Evolutionary conservation across 768 basidiomycete species (phyloP), one percentile per base, ranked within the genome.

Genomic region (Rossbeevera mucosa): DNA sequence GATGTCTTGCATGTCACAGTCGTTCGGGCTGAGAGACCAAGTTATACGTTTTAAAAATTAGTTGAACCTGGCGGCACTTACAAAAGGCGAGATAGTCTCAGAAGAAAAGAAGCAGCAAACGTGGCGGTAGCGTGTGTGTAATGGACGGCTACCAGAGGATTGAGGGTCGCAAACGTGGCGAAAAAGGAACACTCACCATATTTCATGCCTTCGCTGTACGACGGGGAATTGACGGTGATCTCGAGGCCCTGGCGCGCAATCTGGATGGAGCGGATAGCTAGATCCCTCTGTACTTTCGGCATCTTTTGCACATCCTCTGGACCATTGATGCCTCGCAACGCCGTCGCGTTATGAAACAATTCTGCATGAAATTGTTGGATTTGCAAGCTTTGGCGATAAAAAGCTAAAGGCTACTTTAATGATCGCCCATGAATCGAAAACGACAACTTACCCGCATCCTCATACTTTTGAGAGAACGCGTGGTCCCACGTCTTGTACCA

Each of bases 101-200:
- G 76, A 53, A 95, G 75, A 69, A 97, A 88, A 4, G 91, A 91
- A 12, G 93, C 94, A 20, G 90, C 81, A 71, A 97, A 97, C 0
- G 94, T 95, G 5, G 94, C 94, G 25, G 91, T 91, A 38, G 91
- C 90, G 64, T 97, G 94, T 13, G 88, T 88, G 61, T 89, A 88
- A 64, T 91, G 86, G n/a, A 93, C 88, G 14, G 91, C 90, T 91
- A 58, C 42, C 18, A 20, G 9, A 18, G 21, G 25, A 33, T 60
- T 44, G 54, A 43, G 49, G 22, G 12, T 49, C 24, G 47, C 55
- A 12, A 47, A 50, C 28, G 18, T 18, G 38, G n/a, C 21, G n/a
- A 9, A 31, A 54, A 29, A 30, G 2, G 24, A 11, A 13, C 22
- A 64, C 80, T 42, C 62, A 88, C 91, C 90, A 63, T 92, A 96